Base-by-base conservation (phyloP, 2,329 filamentous ascomycete genomes). In the Macrophomina tecta region DNA sequence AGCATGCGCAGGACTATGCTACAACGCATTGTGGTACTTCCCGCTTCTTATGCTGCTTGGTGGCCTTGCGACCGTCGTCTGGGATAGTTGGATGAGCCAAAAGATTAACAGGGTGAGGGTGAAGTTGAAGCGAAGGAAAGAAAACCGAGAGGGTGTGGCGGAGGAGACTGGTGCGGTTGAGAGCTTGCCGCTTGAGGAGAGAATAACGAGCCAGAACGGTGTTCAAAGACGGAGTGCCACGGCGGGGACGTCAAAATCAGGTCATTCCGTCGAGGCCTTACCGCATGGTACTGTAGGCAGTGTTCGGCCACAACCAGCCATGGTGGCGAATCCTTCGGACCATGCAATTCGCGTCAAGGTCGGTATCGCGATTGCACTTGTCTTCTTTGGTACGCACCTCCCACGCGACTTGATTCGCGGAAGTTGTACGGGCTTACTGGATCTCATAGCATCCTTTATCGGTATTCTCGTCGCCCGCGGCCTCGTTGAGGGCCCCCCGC, bases 41-140 rank as follows among this genome's bases (percentile, higher is more conserved):
- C 42, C 42, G 16, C 8, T 45, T 1, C 42, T 45, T 2, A 45
- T 45, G 11, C 9, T 14, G 12, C 69, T 81, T 1, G 86, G 84
- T 0, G 90, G 89, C 0, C 9, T 83, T 1, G 75, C 77, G 0
- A 86, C 87, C 0, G 74, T 87, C 0, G 63, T 85, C 0, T 88
- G 86, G 80, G 90, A 92, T 75, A 49, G 80, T 49, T 84, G 84
- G 77, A 70, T 85, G 7, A 82, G 84, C 16, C 73, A 78, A 0
- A 74, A 82, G 5, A 73, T 77, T 30, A 78, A 75, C 55, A 76
- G 74, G 67, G 36, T 73, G 16, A 72, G 69, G 64, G 70, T 72
- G 36, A 71, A 66, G 36, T 72, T 69, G 58, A 64, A 23, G 36
- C 65, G 45, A 68, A 65, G 18, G 36, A 68, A 64, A 72, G 69